These are phyloP conservation scores for Bacidia rubella DNA, from an alignment of 495 filamentous ascomycete genomes.

Conservation along the genomic window DNA sequence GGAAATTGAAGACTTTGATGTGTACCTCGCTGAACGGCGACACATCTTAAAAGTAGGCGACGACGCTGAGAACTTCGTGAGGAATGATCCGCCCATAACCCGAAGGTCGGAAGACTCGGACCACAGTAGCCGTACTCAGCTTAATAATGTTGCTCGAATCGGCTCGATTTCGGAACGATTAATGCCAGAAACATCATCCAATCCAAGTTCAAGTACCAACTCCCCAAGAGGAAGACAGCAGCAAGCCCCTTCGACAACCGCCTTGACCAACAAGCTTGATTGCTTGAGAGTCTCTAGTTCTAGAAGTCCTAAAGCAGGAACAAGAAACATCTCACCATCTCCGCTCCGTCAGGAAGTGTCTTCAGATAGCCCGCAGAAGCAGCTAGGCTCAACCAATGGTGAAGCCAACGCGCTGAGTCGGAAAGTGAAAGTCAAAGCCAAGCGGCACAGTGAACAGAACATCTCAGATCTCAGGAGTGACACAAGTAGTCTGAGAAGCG, in stretches of 20 bases:
- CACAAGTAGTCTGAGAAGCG: constrained; percentile 17
- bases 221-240: constrained; percentile 17
- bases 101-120: constrained; percentile 9
- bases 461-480: constrained; percentile 12
- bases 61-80: constrained; percentile 8
- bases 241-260: constrained; percentile 4
- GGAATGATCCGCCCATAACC: neutral
- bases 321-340: constrained; percentile 18
- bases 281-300: constrained; percentile 17
- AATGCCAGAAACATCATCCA: constrained; percentile 10
- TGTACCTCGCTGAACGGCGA: constrained; percentile 58
- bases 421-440: constrained; percentile 10
- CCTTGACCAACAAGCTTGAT: constrained; percentile 10
- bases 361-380: constrained; percentile 6
- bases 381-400: constrained; percentile 6
- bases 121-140: neutral
- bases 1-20: constrained; percentile 64
- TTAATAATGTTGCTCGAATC: constrained; percentile 4
- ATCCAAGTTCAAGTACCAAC: constrained; percentile 11
- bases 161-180: constrained; percentile 17
- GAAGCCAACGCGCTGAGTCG: constrained; percentile 10
- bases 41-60: constrained; percentile 49
- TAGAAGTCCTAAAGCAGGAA: constrained; percentile 2
- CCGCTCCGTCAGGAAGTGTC: constrained; percentile 15
- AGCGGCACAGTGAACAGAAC: neutral